These are phyloP conservation scores for Peziza echinospora DNA, from an alignment of 495 filamentous ascomycete genomes.

Conservation along the genomic window DNA sequence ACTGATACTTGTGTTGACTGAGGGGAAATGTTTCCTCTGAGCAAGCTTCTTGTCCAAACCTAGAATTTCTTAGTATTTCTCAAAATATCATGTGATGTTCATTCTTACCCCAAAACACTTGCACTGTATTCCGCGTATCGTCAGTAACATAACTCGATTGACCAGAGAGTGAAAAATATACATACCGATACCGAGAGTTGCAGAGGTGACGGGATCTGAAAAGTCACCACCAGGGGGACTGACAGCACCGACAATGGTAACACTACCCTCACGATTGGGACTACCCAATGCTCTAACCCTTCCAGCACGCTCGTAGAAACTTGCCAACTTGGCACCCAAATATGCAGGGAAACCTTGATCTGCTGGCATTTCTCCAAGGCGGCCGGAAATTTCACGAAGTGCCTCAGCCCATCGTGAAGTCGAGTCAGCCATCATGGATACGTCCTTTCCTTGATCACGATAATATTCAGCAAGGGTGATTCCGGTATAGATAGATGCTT, in stretches of 20 bases:
- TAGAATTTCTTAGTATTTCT: background rate
- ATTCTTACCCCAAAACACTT: constrained; percentile 77
- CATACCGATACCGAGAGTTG: constrained; percentile 88
- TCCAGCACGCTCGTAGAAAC: constrained; percentile 97
- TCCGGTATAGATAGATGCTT: constrained; percentile 97
- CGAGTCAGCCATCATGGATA: constrained; percentile 99
- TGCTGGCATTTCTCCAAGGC: constrained; percentile 97
- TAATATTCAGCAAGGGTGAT: constrained; percentile 98
- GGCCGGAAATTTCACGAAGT: constrained; percentile 94
- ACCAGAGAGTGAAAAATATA: too few species aligned
- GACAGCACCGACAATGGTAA: constrained; percentile 95
- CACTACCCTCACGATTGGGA: constrained; percentile 67
- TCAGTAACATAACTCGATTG: too few species aligned
- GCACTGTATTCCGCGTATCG: too few species aligned
- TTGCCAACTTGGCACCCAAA: constrained; percentile 84
- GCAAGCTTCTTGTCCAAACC: constrained; percentile 91
- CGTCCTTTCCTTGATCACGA: constrained; percentile 91
- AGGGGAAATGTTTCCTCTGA: constrained; percentile 97
- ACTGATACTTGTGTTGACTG: constrained; percentile 83
- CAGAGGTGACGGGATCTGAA: constrained; percentile 89
- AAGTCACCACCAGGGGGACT: constrained; percentile 97
- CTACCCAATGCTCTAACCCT: constrained; percentile 68
- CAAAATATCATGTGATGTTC: background rate
- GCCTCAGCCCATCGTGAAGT: constrained; percentile 98
- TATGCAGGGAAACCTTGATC: constrained; percentile 99